These are phyloP conservation scores for Globisporangium polare DNA, from an alignment of 352 stramenopile species.

Conservation along the genomic window DNA sequence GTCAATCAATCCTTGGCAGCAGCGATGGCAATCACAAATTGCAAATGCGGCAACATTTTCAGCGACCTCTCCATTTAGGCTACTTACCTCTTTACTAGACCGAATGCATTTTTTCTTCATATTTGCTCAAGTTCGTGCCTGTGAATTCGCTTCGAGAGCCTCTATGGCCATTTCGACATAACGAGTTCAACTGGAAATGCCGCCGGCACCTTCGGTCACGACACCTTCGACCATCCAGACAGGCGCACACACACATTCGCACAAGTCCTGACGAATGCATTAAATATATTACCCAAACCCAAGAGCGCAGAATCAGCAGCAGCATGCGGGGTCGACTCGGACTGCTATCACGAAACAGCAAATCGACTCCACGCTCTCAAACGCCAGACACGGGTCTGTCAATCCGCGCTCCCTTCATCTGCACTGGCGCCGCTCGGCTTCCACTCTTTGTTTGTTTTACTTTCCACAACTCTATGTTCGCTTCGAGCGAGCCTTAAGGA, in stretches of 20 bases:
- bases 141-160: too few species aligned
- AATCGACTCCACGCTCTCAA: background rate
- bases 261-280: slow-evolving; percentile 14
- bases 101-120: too few species aligned
- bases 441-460: background rate
- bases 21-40: background rate
- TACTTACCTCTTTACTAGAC: too few species aligned
- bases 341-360: slow-evolving; percentile 11
- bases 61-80: too few species aligned
- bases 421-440: background rate
- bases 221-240: too few species aligned
- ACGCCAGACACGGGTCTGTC: background rate
- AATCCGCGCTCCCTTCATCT: background rate
- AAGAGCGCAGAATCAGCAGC: slow-evolving; percentile 1
- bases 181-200: too few species aligned
- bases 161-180: too few species aligned
- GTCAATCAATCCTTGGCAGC: background rate
- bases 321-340: background rate
- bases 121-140: too few species aligned
- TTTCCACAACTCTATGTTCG: slow-evolving; percentile 20
- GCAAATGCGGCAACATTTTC: background rate
- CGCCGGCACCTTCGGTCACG: background rate
- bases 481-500: slow-evolving; percentile 43
- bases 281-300: slow-evolving; percentile 22
- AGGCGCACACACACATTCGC: background rate